Evolutionary conservation across 225 moss, liverwort and hornwort genomes (phyloP).

Genomic region (Neckera pumila): DNA sequence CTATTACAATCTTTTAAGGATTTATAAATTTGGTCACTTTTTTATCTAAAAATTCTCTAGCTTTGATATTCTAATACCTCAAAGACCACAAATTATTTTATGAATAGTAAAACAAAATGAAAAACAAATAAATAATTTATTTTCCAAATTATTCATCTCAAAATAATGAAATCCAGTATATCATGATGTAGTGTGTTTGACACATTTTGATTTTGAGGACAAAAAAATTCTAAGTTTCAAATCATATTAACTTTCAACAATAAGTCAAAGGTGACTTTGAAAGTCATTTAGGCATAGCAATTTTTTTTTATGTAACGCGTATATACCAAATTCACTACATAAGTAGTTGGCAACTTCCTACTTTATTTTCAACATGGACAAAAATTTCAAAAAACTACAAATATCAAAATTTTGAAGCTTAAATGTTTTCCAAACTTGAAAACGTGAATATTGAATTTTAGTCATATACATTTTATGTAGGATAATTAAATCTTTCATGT

Average conservation of each 20-base stretch:
- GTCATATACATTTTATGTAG: not conserved
- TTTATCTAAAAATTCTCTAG: not conserved
- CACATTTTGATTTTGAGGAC: not conserved
- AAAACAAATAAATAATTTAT: not conserved
- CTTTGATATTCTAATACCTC: accelerated
- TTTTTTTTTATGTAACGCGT: not conserved
- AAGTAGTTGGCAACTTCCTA: not conserved
- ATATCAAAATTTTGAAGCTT: not conserved
- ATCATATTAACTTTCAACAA: not conserved
- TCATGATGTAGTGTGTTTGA: not conserved
- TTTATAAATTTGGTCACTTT: not conserved
- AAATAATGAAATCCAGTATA: not conserved
- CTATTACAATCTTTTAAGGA: not conserved
- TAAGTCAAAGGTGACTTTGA: not conserved
- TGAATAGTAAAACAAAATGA: not conserved
- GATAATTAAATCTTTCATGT: not conserved
- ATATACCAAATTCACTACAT: not conserved
- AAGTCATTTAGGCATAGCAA: not conserved
- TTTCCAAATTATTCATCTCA: not conserved
- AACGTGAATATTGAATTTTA: not conserved
- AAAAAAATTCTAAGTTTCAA: not conserved
- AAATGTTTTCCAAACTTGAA: not conserved
- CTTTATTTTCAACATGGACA: not conserved
- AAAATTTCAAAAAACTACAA: not conserved
- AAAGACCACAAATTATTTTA: not conserved